These are phyloP conservation scores for Camelina neglecta DNA, from an alignment of 345 rosid species.

Conservation along the genomic window DNA sequence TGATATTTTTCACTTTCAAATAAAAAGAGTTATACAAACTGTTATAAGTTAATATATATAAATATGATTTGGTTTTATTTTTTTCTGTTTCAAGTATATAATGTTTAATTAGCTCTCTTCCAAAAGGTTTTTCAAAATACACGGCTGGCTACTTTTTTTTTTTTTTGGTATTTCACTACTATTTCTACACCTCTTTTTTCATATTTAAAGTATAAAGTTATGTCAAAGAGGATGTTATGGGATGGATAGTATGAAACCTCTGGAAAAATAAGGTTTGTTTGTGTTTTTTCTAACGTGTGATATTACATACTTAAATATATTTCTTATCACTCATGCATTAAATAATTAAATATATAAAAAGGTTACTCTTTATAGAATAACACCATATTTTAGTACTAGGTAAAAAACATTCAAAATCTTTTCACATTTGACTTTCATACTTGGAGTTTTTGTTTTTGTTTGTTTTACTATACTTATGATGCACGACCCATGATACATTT, in stretches of 20 bases:
- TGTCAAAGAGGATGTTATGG: neutral
- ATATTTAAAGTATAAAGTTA: neutral
- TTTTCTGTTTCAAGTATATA: too few species aligned
- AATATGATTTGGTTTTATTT: too few species aligned
- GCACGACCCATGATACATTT: too few species aligned
- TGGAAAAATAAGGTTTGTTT: neutral
- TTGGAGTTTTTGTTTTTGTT: neutral
- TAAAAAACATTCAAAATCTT: neutral
- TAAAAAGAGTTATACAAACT: too few species aligned
- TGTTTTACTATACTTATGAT: neutral
- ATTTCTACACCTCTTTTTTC: too few species aligned
- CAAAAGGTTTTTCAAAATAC: too few species aligned
- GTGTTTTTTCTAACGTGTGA: neutral
- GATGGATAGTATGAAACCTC: neutral
- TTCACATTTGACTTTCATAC: neutral
- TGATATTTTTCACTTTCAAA: too few species aligned
- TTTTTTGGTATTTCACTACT: too few species aligned
- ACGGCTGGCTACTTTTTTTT: too few species aligned
- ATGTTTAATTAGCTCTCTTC: too few species aligned
- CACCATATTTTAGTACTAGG: neutral
- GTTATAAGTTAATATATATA: too few species aligned
- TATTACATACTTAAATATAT: neutral
- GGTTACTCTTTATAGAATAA: neutral
- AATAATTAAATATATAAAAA: neutral
- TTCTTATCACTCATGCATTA: neutral